Conservation (phyloP, 805 yeast genomes). For the Candida qinlingensis region DNA sequence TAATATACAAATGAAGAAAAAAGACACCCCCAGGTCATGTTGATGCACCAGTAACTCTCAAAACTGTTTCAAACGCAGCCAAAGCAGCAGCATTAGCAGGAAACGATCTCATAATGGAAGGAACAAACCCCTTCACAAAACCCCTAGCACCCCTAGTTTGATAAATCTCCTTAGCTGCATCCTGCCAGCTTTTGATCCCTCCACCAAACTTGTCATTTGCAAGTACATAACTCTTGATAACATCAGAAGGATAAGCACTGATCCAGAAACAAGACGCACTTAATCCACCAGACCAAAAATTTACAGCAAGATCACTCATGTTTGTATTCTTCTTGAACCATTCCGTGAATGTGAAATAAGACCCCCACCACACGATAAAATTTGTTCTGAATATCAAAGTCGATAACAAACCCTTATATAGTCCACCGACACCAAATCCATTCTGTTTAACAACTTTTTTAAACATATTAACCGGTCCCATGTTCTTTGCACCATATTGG, state of each 20-base stretch:
- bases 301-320: slow-evolving; percentile 63
- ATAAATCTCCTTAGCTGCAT: slow-evolving; percentile 68
- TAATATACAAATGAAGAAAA: too few relatives aligned
- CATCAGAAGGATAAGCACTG: slow-evolving; percentile 85
- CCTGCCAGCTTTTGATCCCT: slow-evolving; percentile 62
- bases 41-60: slow-evolving; percentile 44
- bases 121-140: slow-evolving; percentile 75
- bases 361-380: slow-evolving; percentile 92
- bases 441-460: slow-evolving; percentile 48
- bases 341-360: slow-evolving; percentile 73
- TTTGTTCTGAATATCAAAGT: slow-evolving; percentile 86
- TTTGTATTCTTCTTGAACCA: slow-evolving; percentile 61
- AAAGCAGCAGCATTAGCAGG: slow-evolving; percentile 94
- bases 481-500: slow-evolving; percentile 72
- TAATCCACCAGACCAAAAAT: slow-evolving; percentile 90
- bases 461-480: slow-evolving; percentile 78
- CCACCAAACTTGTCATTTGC: slow-evolving; percentile 74
- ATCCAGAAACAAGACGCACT: slow-evolving; percentile 87
- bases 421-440: slow-evolving; percentile 55
- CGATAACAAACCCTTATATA: slow-evolving; percentile 77
- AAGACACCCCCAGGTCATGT: too few relatives aligned
- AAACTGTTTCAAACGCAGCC: slow-evolving; percentile 83
- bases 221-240: slow-evolving; percentile 79
- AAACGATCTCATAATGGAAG: slow-evolving; percentile 75
- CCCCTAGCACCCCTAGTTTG: slow-evolving; percentile 58